Percentiles rank a stretch among this genome's conserved stretches.
These are phyloP conservation scores for Chaetomium globosum DNA, from an alignment of 2,329 filamentous ascomycete species.

Conservation along the genomic window DNA sequence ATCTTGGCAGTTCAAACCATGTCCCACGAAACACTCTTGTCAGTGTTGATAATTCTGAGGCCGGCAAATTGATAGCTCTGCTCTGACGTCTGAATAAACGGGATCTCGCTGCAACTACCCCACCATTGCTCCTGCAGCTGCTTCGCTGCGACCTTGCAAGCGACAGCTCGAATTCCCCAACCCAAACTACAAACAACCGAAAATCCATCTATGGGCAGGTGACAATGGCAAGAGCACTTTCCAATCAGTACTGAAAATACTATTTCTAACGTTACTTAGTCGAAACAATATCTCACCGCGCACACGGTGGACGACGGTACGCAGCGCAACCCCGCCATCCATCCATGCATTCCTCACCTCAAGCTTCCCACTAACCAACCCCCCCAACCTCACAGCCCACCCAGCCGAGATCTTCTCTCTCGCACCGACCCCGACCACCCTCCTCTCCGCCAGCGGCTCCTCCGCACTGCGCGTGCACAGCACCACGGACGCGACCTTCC, in stretches of 20 bases:
- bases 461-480: conserved; percentile 81
- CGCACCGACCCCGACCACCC: conserved; percentile 70
- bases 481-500: conserved; percentile 70
- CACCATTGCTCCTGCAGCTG: conserved; percentile 30
- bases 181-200: conserved; percentile 28
- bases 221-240: conserved; percentile 44
- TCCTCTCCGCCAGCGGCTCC: conserved; percentile 84
- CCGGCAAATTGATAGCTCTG: not conserved
- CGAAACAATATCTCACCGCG: conserved; percentile 95
- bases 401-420: conserved; percentile 82
- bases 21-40: not conserved
- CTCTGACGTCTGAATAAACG: conserved; percentile 20
- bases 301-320: conserved; percentile 86
- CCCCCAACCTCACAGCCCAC: conserved; percentile 61
- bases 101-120: conserved; percentile 19
- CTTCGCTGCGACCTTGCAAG: conserved; percentile 25
- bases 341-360: conserved; percentile 2
- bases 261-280: conserved; percentile 58
- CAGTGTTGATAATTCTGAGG: not conserved
- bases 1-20: not conserved
- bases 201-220: conserved; percentile 43
- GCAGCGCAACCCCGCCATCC: conserved; percentile 39
- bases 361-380: not conserved
- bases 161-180: not conserved
- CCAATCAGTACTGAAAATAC: too few relatives aligned